Evolutionary conservation across 768 basidiomycete genomes (phyloP).

Genomic region (Podaxis carcinomalis): DNA sequence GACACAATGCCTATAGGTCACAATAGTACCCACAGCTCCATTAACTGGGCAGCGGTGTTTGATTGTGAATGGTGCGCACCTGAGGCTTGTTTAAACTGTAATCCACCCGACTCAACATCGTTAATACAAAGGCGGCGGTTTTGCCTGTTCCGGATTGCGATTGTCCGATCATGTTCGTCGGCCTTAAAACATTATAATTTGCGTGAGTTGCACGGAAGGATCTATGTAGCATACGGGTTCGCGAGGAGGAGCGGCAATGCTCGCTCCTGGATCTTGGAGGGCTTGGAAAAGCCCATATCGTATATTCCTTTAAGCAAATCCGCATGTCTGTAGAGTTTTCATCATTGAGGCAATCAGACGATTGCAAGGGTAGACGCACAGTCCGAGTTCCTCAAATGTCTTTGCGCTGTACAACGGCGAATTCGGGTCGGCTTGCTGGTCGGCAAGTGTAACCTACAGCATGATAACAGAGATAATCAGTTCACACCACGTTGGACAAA

Average conservation of each 20-base stretch:
- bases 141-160: constrained; percentile 99
- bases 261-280: constrained; percentile 98
- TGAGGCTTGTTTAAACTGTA: constrained; percentile 80
- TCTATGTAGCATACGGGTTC: constrained; percentile 59
- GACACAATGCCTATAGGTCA: constrained; percentile 73
- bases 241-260: constrained; percentile 87
- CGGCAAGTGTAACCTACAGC: constrained; percentile 85
- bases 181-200: constrained; percentile 43
- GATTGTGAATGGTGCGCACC: constrained; percentile 31
- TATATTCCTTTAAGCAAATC: constrained; percentile 93
- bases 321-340: constrained; percentile 47
- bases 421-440: constrained; percentile 92
- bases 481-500: background rate
- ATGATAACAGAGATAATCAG: background rate
- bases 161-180: constrained; percentile 98
- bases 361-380: constrained; percentile 50
- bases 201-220: background rate
- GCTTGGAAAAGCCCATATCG: constrained; percentile 94
- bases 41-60: background rate
- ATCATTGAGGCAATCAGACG: background rate
- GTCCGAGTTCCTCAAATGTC: constrained; percentile 91
- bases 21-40: background rate
- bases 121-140: constrained; percentile 96
- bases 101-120: constrained; percentile 94
- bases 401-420: constrained; percentile 95